These are phyloP conservation scores for Myrica gale DNA, from an alignment of 306 rosid genomes.

Conservation along the genomic window DNA sequence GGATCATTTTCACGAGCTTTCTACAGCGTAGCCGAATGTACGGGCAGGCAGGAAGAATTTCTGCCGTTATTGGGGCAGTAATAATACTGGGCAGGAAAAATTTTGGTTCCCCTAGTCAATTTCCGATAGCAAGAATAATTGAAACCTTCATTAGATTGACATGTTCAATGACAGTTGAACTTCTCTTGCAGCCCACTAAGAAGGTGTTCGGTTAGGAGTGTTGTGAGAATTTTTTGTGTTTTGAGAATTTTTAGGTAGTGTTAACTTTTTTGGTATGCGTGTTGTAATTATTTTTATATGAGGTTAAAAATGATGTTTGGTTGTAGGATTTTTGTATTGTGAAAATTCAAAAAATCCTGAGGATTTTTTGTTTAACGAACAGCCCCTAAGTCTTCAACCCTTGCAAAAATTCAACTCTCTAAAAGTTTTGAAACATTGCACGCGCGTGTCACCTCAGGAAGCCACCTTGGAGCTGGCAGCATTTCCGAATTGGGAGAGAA, in stretches of 20 bases:
- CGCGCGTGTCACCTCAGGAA: conserved; percentile 40
- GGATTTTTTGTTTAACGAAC: too few relatives aligned
- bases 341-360: too few relatives aligned
- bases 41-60: conserved; percentile 67
- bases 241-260: too few relatives aligned
- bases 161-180: conserved; percentile 48
- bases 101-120: conserved; percentile 60
- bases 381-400: conserved; percentile 53
- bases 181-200: conserved; percentile 54
- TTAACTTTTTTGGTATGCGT: too few relatives aligned
- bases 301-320: too few relatives aligned
- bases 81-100: conserved; percentile 54
- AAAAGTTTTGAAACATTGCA: conserved; percentile 34
- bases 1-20: conserved; percentile 66
- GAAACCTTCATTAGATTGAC: conserved; percentile 68
- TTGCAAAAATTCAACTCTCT: conserved; percentile 47
- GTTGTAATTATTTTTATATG: too few relatives aligned
- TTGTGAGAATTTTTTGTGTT: too few relatives aligned
- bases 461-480: conserved; percentile 8
- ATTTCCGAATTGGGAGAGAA: conserved; percentile 26
- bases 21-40: conserved; percentile 62
- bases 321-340: too few relatives aligned
- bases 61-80: conserved; percentile 64
- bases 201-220: too few relatives aligned
- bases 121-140: conserved; percentile 51